Conservation (phyloP, 2,329 filamentous ascomycete species). For the Paecilomyces sp. region DNA sequence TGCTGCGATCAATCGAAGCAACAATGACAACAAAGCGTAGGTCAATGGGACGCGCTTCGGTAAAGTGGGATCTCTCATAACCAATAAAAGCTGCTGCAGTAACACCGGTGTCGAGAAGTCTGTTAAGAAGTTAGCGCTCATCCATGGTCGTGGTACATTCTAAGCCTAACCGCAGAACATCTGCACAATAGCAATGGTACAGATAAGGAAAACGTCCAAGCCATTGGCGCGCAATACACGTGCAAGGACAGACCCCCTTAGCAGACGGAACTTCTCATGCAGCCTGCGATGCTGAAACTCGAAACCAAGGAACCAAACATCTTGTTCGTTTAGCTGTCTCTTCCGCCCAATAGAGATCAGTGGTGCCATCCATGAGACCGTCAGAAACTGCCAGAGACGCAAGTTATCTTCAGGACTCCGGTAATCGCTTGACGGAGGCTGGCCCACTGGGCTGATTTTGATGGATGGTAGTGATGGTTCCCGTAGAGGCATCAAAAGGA, state of each 20-base stretch:
- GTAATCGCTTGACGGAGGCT: constrained; percentile 50
- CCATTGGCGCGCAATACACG: constrained; percentile 70
- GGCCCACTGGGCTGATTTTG: constrained; percentile 54
- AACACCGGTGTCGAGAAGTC: constrained; percentile 59
- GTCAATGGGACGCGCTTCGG: constrained; percentile 53
- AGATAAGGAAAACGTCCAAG: constrained; percentile 66
- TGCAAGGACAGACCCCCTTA: constrained; percentile 64
- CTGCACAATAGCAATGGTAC: constrained; percentile 57
- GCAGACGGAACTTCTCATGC: constrained; percentile 65
- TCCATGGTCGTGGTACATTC: background rate
- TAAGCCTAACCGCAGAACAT: constrained; percentile 43
- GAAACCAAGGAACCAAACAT: constrained; percentile 73
- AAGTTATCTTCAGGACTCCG: constrained; percentile 74
- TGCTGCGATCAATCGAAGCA: constrained; percentile 53
- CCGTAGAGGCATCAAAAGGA: constrained; percentile 64
- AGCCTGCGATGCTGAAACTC: constrained; percentile 75
- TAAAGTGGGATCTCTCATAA: constrained; percentile 51
- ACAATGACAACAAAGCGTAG: constrained; percentile 58
- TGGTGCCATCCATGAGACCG: constrained; percentile 73
- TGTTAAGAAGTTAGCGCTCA: constrained; percentile 18
- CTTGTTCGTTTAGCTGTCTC: constrained; percentile 64
- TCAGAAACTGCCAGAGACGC: constrained; percentile 75
- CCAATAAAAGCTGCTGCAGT: constrained; percentile 62
- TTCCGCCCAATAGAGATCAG: constrained; percentile 59
- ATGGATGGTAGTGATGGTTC: constrained; percentile 48